Evolutionary conservation across 164 flowering plant genomes (phyloP).

Genomic region (Magnolia kwangsiensis): DNA sequence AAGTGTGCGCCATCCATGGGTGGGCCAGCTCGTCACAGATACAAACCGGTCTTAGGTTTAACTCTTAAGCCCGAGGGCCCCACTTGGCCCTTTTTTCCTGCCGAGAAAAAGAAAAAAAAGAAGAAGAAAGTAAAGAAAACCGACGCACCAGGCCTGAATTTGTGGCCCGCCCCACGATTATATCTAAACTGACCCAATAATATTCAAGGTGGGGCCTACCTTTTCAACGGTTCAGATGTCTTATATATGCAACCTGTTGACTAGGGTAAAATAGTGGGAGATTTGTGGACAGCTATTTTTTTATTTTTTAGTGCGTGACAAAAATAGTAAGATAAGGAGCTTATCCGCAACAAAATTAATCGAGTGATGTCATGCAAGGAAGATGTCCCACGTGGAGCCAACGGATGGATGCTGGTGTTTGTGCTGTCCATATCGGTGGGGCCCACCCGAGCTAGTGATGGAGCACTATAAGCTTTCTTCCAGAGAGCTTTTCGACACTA

Average conservation of each 20-base stretch:
- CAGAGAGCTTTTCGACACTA: too few relatives aligned
- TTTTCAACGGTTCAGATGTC: background rate
- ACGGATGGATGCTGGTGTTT: background rate
- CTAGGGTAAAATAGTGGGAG: background rate
- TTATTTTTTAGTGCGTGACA: background rate
- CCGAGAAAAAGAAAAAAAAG: too few relatives aligned
- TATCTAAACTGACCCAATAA: too few relatives aligned
- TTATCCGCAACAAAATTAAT: conserved; percentile 7
- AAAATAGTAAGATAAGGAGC: background rate
- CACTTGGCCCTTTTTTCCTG: too few relatives aligned
- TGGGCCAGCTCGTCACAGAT: too few relatives aligned
- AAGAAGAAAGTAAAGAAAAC: too few relatives aligned
- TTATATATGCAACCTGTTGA: background rate
- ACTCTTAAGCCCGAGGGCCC: too few relatives aligned
- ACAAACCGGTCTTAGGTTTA: too few relatives aligned
- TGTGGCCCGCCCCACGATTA: too few relatives aligned
- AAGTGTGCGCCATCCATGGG: too few relatives aligned
- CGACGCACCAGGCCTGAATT: too few relatives aligned
- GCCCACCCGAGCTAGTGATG: background rate
- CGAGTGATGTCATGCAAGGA: conserved; percentile 2
- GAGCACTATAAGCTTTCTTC: background rate
- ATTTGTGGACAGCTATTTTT: background rate
- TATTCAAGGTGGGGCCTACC: background rate
- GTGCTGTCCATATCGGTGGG: background rate
- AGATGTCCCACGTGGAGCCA: background rate